Evolutionary conservation across 345 rosid species (phyloP).

Genomic region (Eucalyptus polyanthemos): DNA sequence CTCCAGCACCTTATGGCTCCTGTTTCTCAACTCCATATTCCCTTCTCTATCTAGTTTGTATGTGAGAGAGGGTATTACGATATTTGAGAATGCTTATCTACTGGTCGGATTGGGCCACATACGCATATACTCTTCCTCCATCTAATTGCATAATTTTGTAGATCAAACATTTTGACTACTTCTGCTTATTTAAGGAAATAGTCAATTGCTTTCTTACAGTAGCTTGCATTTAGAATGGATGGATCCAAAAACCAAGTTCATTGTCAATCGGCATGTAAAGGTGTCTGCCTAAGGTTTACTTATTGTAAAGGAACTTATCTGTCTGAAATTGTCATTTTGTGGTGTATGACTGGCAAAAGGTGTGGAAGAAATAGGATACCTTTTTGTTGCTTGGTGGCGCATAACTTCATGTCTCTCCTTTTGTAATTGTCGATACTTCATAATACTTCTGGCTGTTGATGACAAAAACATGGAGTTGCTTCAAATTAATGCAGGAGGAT

Average conservation of each 20-base stretch:
- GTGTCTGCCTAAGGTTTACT: neutral
- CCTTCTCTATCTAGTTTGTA: neutral
- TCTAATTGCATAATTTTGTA: neutral
- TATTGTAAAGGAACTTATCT: neutral
- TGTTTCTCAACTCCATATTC: neutral
- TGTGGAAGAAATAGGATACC: neutral
- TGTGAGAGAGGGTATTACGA: neutral
- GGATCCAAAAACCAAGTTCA: neutral
- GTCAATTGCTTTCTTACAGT: neutral
- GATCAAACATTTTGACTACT: neutral
- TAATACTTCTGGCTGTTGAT: neutral
- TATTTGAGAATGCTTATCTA: neutral
- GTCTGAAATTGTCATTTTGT: neutral
- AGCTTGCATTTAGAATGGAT: neutral
- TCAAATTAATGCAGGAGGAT: slow-evolving; percentile 52
- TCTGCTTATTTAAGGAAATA: neutral
- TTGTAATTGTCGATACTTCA: neutral
- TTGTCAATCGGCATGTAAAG: neutral
- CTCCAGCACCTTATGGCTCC: neutral
- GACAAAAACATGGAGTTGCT: neutral
- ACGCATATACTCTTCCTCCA: neutral
- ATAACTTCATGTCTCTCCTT: neutral
- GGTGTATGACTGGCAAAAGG: neutral
- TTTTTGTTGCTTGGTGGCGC: neutral
- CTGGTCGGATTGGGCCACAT: neutral